phyloP scores from a whole-genome alignment of 176 grass and related monocot genomes.

The Oryza australiensis region DNA sequence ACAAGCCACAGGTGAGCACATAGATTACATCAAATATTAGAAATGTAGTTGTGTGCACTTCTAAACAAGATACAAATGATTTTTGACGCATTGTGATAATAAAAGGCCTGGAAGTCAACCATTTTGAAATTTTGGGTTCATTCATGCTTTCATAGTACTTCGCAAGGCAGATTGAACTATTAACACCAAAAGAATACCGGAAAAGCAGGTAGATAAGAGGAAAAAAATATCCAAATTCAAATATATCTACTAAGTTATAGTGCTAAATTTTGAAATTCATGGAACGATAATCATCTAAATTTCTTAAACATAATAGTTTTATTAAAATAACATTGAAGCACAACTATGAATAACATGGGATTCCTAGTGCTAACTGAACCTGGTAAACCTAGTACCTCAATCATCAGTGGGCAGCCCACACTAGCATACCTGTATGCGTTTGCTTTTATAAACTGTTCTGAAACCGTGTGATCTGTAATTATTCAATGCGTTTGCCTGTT shows the following conservation, averaged over 20 bases:
- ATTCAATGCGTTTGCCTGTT: conserved; percentile 56
- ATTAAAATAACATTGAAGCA: not conserved
- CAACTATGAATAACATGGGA: not conserved
- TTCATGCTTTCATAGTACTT: not conserved
- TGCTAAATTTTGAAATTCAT: not conserved
- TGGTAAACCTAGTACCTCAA: not conserved
- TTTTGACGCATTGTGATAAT: not conserved
- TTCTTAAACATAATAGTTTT: not conserved
- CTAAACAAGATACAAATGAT: not conserved
- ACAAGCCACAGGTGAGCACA: not conserved
- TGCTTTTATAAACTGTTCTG: conserved; percentile 12
- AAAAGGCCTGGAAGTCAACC: not conserved
- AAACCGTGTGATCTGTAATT: not conserved
- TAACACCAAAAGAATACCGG: not conserved
- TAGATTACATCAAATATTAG: not conserved
- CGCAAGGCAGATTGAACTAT: not conserved
- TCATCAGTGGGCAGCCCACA: not conserved
- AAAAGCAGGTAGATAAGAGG: not conserved
- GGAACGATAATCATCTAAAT: not conserved
- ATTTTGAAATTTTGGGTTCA: not conserved
- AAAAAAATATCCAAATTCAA: not conserved
- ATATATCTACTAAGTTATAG: not conserved
- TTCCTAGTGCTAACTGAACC: not conserved
- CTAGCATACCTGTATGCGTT: not conserved
- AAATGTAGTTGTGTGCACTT: not conserved